Conservation (phyloP, 225 moss, liverwort and hornwort species). For the Pseudoscleropodium purum region DNA sequence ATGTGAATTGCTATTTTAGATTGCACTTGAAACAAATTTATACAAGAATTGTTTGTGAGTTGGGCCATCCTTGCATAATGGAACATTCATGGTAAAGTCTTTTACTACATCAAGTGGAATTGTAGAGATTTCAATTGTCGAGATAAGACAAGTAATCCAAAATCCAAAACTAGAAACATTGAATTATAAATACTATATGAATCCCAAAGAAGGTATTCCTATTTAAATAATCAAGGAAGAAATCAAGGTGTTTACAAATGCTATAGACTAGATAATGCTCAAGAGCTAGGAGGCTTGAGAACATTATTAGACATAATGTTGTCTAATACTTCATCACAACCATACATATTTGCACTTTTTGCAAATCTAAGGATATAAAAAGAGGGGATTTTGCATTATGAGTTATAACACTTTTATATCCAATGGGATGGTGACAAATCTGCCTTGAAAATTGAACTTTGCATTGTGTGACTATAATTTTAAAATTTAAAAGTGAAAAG, state of each 20-base stretch:
- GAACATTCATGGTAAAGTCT: neutral
- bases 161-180: neutral
- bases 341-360: fast-evolving
- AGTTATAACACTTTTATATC: neutral
- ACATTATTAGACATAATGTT: neutral
- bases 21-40: neutral
- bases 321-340: neutral
- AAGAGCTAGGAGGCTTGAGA: fast-evolving
- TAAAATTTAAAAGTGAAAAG: neutral
- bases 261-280: neutral
- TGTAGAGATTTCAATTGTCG: neutral
- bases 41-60: fast-evolving
- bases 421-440: neutral
- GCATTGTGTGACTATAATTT: neutral
- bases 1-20: neutral
- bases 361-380: no score
- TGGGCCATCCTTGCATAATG: neutral
- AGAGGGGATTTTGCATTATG: fast-evolving
- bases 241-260: neutral
- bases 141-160: neutral
- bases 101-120: neutral
- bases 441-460: neutral
- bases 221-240: no score
- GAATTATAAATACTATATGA: neutral
- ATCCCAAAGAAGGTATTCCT: fast-evolving